phyloP scores from a whole-genome alignment of 352 stramenopile genomes.

The Peronospora belbahrii region DNA sequence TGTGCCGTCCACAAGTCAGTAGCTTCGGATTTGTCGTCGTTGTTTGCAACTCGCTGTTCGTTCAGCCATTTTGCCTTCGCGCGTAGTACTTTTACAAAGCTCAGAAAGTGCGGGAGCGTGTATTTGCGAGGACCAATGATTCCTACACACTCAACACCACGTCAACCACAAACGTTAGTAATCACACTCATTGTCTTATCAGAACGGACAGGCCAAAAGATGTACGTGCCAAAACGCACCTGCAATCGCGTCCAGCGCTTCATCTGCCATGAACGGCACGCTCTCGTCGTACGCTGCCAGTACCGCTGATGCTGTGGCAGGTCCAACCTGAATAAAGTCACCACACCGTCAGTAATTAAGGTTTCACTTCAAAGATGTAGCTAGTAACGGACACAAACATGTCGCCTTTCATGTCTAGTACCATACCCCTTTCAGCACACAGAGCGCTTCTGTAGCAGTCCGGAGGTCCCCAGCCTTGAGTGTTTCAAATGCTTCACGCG shows the following conservation, averaged over 20 bases:
- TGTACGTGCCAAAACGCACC: conserved; percentile 19
- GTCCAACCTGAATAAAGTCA: conserved; percentile 43
- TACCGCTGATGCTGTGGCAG: conserved; percentile 64
- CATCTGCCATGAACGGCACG: conserved; percentile 74
- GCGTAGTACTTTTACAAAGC: conserved; percentile 44
- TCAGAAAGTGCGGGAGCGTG: conserved; percentile 64
- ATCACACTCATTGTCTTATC: not conserved
- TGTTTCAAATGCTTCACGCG: conserved; percentile 29
- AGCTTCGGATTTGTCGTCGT: conserved; percentile 17
- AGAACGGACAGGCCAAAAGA: conserved; percentile 7
- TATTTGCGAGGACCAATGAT: conserved; percentile 73
- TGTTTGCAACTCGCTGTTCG: conserved; percentile 21
- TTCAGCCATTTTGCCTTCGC: conserved; percentile 54
- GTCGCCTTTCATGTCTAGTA: conserved; percentile 1
- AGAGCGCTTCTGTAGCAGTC: conserved; percentile 41
- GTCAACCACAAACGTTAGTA: not conserved
- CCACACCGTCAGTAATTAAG: not conserved
- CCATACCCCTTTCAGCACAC: conserved; percentile 55
- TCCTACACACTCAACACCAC: conserved; percentile 18
- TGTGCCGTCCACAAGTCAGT: conserved; percentile 46
- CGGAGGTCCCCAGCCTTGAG: conserved; percentile 28
- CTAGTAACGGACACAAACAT: conserved; percentile 1
- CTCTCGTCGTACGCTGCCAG: conserved; percentile 57
- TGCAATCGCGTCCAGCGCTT: conserved; percentile 65
- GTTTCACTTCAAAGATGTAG: too few relatives aligned